These are phyloP conservation scores for Tolypocladium ovalisporum DNA, from an alignment of 2,329 filamentous ascomycete species.

Conservation along the genomic window DNA sequence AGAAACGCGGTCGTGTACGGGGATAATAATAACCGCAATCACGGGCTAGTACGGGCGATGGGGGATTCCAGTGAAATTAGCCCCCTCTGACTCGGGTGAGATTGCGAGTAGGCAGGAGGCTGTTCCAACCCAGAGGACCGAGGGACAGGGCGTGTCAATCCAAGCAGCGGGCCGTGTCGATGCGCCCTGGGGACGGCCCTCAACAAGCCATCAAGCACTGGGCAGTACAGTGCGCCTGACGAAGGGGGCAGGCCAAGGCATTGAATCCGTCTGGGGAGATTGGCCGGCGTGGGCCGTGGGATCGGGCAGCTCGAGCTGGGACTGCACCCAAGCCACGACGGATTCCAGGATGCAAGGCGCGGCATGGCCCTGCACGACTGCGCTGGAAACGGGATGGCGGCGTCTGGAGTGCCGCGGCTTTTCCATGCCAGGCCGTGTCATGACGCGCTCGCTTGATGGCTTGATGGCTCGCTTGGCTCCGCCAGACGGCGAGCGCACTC, in stretches of 20 bases:
- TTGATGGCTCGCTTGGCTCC: neutral
- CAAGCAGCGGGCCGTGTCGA: constrained; percentile 13
- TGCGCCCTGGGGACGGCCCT: constrained; percentile 5
- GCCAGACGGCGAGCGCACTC: neutral
- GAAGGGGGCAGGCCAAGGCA: neutral
- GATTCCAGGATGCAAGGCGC: neutral
- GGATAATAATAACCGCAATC: constrained; percentile 4
- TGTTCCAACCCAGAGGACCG: neutral
- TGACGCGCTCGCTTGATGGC: neutral
- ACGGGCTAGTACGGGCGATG: constrained; percentile 1
- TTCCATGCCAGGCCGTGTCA: neutral
- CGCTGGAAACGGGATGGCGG: neutral
- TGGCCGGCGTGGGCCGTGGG: neutral
- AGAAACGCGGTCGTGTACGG: neutral
- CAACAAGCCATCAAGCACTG: constrained; percentile 6
- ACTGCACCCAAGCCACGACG: neutral
- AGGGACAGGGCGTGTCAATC: neutral
- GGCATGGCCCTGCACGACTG: neutral
- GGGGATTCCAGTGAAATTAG: constrained; percentile 17
- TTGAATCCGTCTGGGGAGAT: neutral
- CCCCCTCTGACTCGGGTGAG: constrained; percentile 10
- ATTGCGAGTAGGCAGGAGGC: constrained; percentile 10
- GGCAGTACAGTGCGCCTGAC: too few species aligned
- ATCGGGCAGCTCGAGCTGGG: neutral
- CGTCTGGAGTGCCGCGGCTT: neutral